Evolutionary conservation across 83 land plant species (phyloP).

Genomic region (Picea abies): DNA sequence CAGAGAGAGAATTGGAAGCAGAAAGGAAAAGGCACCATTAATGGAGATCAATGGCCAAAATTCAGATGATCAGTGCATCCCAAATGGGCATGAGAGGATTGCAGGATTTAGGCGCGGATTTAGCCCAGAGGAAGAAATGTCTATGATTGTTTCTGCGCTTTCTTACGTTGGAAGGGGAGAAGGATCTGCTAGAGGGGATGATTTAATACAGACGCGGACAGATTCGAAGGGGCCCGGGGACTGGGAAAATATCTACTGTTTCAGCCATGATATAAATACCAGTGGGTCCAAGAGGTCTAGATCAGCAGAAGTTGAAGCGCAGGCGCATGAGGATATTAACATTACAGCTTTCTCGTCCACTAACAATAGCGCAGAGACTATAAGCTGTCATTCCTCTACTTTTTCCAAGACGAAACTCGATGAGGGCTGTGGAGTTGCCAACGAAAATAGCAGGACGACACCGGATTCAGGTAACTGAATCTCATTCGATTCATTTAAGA

Average conservation of each 20-base stretch:
- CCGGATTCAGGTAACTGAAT: not conserved
- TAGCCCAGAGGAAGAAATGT: not conserved
- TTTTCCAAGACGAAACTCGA: not conserved
- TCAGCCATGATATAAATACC: not conserved
- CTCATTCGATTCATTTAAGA: not conserved
- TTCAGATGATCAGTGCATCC: not conserved
- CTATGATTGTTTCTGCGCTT: slow-evolving; percentile 4
- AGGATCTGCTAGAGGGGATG: no score
- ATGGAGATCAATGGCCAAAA: not conserved
- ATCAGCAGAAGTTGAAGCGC: not conserved
- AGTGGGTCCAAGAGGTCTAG: no score
- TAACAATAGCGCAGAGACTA: not conserved
- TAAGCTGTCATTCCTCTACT: not conserved
- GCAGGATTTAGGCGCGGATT: not conserved
- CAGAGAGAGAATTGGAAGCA: no score
- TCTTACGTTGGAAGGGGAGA: not conserved
- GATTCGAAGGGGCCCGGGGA: not conserved
- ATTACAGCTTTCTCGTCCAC: not conserved
- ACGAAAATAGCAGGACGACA: not conserved
- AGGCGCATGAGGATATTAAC: not conserved
- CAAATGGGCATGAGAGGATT: not conserved
- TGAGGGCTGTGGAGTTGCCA: not conserved
- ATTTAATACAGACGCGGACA: not conserved
- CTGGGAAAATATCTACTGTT: not conserved
- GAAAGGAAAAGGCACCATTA: not conserved